Percentiles rank a stretch among this genome's conserved stretches.
Conservation (phyloP, 2,329 filamentous ascomycete species). For the Ophidiomyces ophidiicola region DNA sequence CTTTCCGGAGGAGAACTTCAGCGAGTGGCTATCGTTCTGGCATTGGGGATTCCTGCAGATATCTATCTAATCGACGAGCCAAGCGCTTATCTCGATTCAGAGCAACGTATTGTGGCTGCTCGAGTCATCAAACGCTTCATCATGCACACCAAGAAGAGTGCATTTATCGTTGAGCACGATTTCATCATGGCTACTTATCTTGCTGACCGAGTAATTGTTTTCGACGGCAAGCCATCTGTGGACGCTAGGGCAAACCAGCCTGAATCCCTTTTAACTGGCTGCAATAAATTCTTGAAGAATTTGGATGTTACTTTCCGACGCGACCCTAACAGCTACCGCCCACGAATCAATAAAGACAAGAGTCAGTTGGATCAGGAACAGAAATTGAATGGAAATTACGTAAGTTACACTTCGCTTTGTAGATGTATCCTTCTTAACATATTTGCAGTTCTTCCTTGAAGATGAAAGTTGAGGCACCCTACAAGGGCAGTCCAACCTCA, state of each 20-base stretch:
- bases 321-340: slow-evolving; percentile 88
- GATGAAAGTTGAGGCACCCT: slow-evolving; percentile 60
- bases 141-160: slow-evolving; percentile 99
- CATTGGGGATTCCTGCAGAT: slow-evolving; percentile 89
- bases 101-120: slow-evolving; percentile 95
- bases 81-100: slow-evolving; percentile 92
- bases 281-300: slow-evolving; percentile 93
- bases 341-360: slow-evolving; percentile 95
- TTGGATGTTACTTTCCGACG: slow-evolving; percentile 97
- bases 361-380: slow-evolving; percentile 97
- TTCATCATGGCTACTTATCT: slow-evolving; percentile 89
- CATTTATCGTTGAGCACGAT: slow-evolving; percentile 98
- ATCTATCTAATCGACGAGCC: slow-evolving; percentile 99
- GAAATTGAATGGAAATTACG: slow-evolving; percentile 84
- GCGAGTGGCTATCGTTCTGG: slow-evolving; percentile 92
- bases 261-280: slow-evolving; percentile 85
- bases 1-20: slow-evolving; percentile 98
- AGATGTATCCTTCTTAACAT: slow-evolving; percentile 5
- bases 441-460: slow-evolving; percentile 77
- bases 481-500: slow-evolving; percentile 16
- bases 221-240: slow-evolving; percentile 85
- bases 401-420: slow-evolving; percentile 37
- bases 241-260: slow-evolving; percentile 78
- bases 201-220: slow-evolving; percentile 94
- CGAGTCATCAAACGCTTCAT: slow-evolving; percentile 99